A percentile compares a stretch with the other conserved stretches of the same genome.
These are phyloP conservation scores for Sclerotiophoma versabilis DNA, from an alignment of 2,329 filamentous ascomycete species.

Conservation along the genomic window DNA sequence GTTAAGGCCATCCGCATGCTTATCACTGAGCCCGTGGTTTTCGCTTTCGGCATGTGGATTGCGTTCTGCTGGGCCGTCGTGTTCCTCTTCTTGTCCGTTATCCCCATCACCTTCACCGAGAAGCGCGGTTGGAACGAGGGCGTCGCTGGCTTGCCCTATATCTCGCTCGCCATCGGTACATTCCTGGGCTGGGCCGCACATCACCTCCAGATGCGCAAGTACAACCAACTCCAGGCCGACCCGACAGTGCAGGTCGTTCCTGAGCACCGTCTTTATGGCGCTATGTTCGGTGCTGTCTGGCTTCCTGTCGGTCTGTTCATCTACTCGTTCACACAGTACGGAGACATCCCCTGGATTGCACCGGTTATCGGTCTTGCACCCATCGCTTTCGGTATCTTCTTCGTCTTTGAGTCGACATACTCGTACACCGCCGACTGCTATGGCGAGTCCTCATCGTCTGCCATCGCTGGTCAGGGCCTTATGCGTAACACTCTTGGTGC, in stretches of 20 bases:
- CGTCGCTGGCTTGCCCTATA: slow-evolving; percentile 59
- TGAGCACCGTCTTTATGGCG: slow-evolving; percentile 43
- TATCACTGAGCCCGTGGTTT: slow-evolving; percentile 58
- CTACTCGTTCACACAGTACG: slow-evolving; percentile 63
- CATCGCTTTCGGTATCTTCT: slow-evolving; percentile 63
- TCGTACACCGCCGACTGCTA: slow-evolving; percentile 63
- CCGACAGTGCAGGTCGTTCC: slow-evolving; percentile 47
- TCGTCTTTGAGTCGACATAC: slow-evolving; percentile 57
- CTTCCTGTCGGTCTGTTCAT: slow-evolving; percentile 50
- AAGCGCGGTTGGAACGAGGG: slow-evolving; percentile 62
- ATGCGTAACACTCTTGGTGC: slow-evolving; percentile 63
- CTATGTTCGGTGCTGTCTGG: slow-evolving; percentile 42
- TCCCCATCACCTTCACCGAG: slow-evolving; percentile 52
- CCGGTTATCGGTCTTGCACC: slow-evolving; percentile 58
- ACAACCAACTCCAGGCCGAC: slow-evolving; percentile 51
- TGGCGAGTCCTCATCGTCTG: slow-evolving; percentile 53
- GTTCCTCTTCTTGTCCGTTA: slow-evolving; percentile 60
- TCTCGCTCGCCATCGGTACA: slow-evolving; percentile 58
- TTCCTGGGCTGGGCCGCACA: slow-evolving; percentile 59
- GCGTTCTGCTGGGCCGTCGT: slow-evolving; percentile 62
- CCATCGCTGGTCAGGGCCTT: slow-evolving; percentile 60
- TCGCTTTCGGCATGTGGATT: slow-evolving; percentile 61
- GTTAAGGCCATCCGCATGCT: slow-evolving; percentile 61
- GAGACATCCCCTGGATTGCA: slow-evolving; percentile 57
- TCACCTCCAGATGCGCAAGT: slow-evolving; percentile 61